These are phyloP conservation scores for Inonotus obliquus DNA, from an alignment of 1,284 basidiomycete species.

Conservation along the genomic window DNA sequence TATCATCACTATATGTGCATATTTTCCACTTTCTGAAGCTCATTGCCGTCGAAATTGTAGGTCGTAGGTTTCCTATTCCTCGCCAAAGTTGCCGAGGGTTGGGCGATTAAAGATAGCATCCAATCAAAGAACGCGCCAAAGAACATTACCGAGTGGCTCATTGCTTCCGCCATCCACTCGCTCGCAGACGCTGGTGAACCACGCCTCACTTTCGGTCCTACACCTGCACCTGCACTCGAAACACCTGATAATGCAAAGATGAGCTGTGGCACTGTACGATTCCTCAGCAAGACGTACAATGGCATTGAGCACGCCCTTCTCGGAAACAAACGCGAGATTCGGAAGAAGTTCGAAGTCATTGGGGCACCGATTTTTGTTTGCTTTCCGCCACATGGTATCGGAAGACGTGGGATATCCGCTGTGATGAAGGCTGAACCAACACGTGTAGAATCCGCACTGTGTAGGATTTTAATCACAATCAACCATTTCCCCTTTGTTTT, in stretches of 20 bases:
- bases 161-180: constrained; percentile 43
- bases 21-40: neutral
- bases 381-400: constrained; percentile 24
- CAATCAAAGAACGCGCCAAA: constrained; percentile 12
- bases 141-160: constrained; percentile 26
- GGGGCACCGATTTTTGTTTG: constrained; percentile 32
- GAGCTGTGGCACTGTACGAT: constrained; percentile 34
- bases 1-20: constrained; percentile 21
- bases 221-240: constrained; percentile 35
- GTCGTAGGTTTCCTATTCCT: constrained; percentile 46
- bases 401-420: constrained; percentile 34
- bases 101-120: constrained; percentile 36
- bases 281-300: constrained; percentile 43
- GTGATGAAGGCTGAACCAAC: constrained; percentile 28
- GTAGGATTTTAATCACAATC: neutral
- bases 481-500: neutral
- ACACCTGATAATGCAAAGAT: constrained; percentile 31
- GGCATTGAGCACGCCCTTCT: constrained; percentile 40
- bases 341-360: constrained; percentile 36
- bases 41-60: constrained; percentile 19
- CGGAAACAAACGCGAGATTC: constrained; percentile 41
- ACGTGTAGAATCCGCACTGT: neutral
- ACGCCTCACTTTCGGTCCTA: constrained; percentile 43
- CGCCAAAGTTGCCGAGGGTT: constrained; percentile 45
- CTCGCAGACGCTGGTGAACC: constrained; percentile 39